Percentiles rank a stretch among this genome's conserved stretches.
These are phyloP conservation scores for Aureoboletus auriporus DNA, from an alignment of 768 basidiomycete genomes.

Conservation along the genomic window DNA sequence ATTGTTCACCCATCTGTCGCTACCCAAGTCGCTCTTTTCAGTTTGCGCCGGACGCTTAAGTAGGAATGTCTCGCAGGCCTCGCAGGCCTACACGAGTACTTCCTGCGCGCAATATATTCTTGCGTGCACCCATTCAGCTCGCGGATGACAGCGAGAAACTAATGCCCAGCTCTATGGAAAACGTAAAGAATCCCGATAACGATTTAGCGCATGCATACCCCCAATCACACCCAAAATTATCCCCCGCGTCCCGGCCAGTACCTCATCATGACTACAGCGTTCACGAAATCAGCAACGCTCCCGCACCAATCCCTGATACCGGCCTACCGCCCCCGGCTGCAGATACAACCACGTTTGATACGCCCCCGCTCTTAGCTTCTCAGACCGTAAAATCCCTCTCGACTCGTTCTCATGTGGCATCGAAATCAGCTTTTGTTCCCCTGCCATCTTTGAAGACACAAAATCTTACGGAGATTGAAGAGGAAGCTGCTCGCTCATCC, in stretches of 20 bases:
- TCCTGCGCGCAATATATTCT: conserved; percentile 6
- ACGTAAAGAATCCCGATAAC: background rate
- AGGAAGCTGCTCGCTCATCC: conserved; percentile 13
- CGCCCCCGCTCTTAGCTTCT: conserved; percentile 17
- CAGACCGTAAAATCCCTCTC: conserved; percentile 12
- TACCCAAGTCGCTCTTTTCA: conserved; percentile 22
- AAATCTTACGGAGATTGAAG: conserved; percentile 22
- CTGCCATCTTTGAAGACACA: conserved; percentile 24
- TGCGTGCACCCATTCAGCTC: conserved; percentile 6
- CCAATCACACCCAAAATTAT: conserved; percentile 10
- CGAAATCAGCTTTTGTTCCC: conserved; percentile 25
- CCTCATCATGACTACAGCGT: conserved; percentile 22
- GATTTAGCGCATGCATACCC: conserved; percentile 1
- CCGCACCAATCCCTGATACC: conserved; percentile 30
- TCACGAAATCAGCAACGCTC: conserved; percentile 27
- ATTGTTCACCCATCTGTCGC: conserved; percentile 2
- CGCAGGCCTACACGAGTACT: conserved; percentile 7
- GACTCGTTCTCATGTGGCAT: conserved; percentile 9
- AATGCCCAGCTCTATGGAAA: conserved; percentile 6
- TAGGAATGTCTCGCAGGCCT: conserved; percentile 16
- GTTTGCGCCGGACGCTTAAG: conserved; percentile 25
- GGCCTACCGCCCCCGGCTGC: conserved; percentile 25
- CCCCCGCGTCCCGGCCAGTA: conserved; percentile 8
- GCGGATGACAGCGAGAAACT: conserved; percentile 23
- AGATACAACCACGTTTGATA: conserved; percentile 5